These are phyloP conservation scores for Tetrastigma voinierianum DNA, from an alignment of 164 flowering plant species.

Conservation along the genomic window DNA sequence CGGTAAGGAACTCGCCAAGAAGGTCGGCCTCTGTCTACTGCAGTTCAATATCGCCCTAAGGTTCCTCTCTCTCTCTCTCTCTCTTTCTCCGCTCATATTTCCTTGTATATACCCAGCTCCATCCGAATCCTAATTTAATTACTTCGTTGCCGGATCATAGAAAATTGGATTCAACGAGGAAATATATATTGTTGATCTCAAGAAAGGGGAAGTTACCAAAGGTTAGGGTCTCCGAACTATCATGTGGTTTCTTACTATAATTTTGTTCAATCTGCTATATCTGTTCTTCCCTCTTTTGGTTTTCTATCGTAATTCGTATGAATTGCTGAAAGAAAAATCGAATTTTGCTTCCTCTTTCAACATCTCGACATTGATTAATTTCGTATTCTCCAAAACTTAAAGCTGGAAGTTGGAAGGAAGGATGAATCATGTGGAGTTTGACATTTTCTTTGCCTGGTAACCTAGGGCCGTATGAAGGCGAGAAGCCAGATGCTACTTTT, in stretches of 20 bases:
- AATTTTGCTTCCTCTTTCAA: too few relatives aligned
- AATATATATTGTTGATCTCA: slow-evolving; percentile 69
- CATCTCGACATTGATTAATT: too few relatives aligned
- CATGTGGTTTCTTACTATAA: not conserved
- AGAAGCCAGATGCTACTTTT: slow-evolving; percentile 91
- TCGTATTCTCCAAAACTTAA: too few relatives aligned
- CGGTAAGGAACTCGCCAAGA: slow-evolving; percentile 65
- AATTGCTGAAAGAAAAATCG: not conserved
- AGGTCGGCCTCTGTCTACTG: slow-evolving; percentile 73
- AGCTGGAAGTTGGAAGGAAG: too few relatives aligned
- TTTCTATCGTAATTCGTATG: not conserved
- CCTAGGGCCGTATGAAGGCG: slow-evolving; percentile 81
- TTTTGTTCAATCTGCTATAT: not conserved
- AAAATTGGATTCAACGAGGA: slow-evolving; percentile 85
- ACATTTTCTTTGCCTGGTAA: not conserved
- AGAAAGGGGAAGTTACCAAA: slow-evolving; percentile 89
- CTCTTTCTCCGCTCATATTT: not conserved
- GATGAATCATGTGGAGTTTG: too few relatives aligned
- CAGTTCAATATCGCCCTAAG: slow-evolving; percentile 86
- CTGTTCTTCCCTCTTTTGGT: not conserved
- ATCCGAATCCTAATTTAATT: slow-evolving; percentile 1
- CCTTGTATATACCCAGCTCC: not conserved
- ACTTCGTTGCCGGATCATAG: slow-evolving; percentile 29
- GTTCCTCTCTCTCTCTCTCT: slow-evolving; percentile 24
- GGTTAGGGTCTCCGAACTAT: slow-evolving; percentile 46